Evolutionary conservation across 371 early-diverging fungal genomes (phyloP).

Genomic region (Capillidium heterosporum): DNA sequence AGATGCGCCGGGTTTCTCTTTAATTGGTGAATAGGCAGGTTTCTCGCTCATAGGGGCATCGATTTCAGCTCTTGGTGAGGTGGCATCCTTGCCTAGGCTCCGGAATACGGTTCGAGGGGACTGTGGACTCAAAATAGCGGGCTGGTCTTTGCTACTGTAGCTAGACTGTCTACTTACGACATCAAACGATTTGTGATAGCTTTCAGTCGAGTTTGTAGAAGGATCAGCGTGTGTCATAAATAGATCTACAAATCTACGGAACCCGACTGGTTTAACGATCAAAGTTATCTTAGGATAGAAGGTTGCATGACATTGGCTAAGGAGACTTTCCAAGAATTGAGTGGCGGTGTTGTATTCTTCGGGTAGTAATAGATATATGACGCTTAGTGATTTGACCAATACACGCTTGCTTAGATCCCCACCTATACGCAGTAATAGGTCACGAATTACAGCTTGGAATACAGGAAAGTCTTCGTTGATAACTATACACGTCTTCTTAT

Average conservation of each 20-base stretch:
- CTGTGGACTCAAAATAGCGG: neutral
- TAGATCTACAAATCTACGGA: neutral
- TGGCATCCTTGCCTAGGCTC: too few relatives aligned
- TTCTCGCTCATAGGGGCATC: neutral
- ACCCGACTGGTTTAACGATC: slow-evolving; percentile 5
- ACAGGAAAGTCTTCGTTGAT: neutral
- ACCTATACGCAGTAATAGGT: neutral
- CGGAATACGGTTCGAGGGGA: neutral
- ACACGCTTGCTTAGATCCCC: neutral
- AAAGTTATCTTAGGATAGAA: slow-evolving; percentile 1
- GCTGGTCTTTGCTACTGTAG: neutral
- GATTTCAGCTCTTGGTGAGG: neutral
- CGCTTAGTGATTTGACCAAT: neutral
- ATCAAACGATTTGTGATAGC: too few relatives aligned
- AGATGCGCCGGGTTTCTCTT: neutral
- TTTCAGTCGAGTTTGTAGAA: neutral
- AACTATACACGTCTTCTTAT: neutral
- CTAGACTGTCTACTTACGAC: neutral
- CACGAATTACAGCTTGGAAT: neutral
- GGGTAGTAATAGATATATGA: slow-evolving; percentile 1
- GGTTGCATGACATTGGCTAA: neutral
- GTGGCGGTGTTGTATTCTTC: neutral
- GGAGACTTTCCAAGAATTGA: slow-evolving; percentile 1
- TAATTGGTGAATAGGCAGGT: neutral
- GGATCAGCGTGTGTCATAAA: neutral